These are phyloP conservation scores for Annulohypoxylon bovei DNA, from an alignment of 495 filamentous ascomycete species.

Conservation along the genomic window DNA sequence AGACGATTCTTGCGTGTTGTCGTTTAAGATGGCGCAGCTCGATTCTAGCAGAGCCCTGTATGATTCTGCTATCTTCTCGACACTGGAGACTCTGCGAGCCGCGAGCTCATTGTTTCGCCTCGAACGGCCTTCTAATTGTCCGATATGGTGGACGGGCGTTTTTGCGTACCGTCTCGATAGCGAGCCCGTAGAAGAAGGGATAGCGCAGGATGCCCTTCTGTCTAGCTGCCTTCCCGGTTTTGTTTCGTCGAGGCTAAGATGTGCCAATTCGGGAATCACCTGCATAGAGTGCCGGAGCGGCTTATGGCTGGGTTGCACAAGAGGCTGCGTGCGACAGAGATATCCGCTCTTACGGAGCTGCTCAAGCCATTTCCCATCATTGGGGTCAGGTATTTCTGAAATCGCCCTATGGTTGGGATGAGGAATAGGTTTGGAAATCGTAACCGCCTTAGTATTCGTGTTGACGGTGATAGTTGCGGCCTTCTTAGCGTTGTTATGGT, in stretches of 20 bases:
- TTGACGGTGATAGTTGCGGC: slow-evolving; percentile 16
- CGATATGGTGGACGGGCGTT: slow-evolving; percentile 55
- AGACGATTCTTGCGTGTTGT: slow-evolving; percentile 33
- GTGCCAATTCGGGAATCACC: slow-evolving; percentile 53
- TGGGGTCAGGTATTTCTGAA: slow-evolving; percentile 33
- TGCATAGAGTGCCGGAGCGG: slow-evolving; percentile 34
- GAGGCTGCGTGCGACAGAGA: slow-evolving; percentile 32
- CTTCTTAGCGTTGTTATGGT: slow-evolving; percentile 41
- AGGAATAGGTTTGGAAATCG: neutral
- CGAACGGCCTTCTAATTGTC: slow-evolving; percentile 50
- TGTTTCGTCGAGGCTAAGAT: slow-evolving; percentile 45
- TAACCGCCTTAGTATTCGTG: slow-evolving; percentile 32
- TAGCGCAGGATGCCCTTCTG: slow-evolving; percentile 28
- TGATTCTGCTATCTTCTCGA: slow-evolving; percentile 58
- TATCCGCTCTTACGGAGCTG: slow-evolving; percentile 49
- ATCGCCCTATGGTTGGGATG: slow-evolving; percentile 21
- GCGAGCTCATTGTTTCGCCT: slow-evolving; percentile 38
- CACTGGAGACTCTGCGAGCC: slow-evolving; percentile 46
- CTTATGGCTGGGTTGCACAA: slow-evolving; percentile 26
- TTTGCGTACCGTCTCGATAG: slow-evolving; percentile 54
- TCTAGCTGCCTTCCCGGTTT: slow-evolving; percentile 34
- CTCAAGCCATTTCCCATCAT: slow-evolving; percentile 50
- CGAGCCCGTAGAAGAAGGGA: slow-evolving; percentile 29
- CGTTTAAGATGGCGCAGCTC: slow-evolving; percentile 34
- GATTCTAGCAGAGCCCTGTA: slow-evolving; percentile 55